phyloP scores from a whole-genome alignment of 495 filamentous ascomycete genomes.

The Talaromyces adpressus region DNA sequence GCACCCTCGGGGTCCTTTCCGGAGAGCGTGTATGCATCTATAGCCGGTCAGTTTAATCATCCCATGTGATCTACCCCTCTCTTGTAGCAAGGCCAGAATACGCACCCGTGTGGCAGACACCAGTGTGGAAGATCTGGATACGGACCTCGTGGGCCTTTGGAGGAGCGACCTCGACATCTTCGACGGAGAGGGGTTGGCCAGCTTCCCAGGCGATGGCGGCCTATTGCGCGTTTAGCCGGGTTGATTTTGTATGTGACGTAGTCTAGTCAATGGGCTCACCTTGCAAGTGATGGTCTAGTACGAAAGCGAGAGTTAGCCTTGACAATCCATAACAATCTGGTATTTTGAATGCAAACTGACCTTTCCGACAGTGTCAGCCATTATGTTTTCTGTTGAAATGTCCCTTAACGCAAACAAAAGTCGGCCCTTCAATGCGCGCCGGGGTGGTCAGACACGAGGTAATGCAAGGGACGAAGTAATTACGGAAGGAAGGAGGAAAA shows the following conservation, averaged over 20 bases:
- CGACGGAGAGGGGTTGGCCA: slow-evolving; percentile 77
- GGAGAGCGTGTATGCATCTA: slow-evolving; percentile 96
- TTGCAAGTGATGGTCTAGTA: slow-evolving; percentile 70
- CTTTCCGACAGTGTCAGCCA: slow-evolving; percentile 52
- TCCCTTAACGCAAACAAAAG: background rate
- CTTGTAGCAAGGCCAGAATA: background rate
- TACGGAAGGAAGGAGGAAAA: background rate
- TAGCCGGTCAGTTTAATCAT: slow-evolving; percentile 7
- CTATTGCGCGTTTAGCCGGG: slow-evolving; percentile 32
- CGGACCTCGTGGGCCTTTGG: slow-evolving; percentile 95
- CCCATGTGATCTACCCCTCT: background rate
- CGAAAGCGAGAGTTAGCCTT: slow-evolving; percentile 8
- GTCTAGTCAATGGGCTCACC: slow-evolving; percentile 27
- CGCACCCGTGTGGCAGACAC: slow-evolving; percentile 94
- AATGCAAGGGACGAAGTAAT: background rate
- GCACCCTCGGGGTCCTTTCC: slow-evolving; percentile 98
- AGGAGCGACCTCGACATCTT: slow-evolving; percentile 86
- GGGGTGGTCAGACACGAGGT: background rate
- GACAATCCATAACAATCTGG: background rate
- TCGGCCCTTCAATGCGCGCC: background rate
- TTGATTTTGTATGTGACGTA: background rate
- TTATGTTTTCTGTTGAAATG: slow-evolving; percentile 11
- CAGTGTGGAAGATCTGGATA: slow-evolving; percentile 93
- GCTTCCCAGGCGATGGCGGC: slow-evolving; percentile 96
- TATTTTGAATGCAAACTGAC: slow-evolving; percentile 21